Evolutionary conservation across 2,329 filamentous ascomycete genomes (phyloP).

Genomic region (Alternaria angustiovoidea): DNA sequence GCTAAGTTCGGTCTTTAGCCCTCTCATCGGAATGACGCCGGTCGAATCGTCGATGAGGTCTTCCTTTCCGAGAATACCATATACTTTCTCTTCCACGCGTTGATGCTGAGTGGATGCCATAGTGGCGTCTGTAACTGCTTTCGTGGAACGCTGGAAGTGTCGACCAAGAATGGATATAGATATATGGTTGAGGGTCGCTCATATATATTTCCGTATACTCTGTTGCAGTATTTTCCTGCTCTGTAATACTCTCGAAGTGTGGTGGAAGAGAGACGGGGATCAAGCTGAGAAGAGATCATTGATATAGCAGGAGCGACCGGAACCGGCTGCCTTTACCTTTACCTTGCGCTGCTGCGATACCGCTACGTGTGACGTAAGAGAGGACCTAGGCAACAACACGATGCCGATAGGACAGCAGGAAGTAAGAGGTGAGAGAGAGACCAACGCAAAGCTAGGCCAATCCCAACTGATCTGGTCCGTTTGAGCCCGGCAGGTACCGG

Average conservation of each 20-base stretch:
- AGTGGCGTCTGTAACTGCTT: no score
- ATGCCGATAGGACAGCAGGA: background rate
- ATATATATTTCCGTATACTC: no score
- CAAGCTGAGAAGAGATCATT: background rate
- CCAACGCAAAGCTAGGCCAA: fast-evolving
- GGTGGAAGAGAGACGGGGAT: background rate
- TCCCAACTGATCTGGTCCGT: background rate
- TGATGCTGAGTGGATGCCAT: background rate
- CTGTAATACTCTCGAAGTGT: fast-evolving
- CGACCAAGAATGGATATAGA: no score
- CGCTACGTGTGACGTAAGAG: background rate
- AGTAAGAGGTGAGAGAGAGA: background rate
- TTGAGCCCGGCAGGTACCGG: background rate
- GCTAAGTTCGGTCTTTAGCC: background rate
- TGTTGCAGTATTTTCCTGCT: background rate
- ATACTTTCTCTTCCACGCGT: background rate
- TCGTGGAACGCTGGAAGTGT: no score
- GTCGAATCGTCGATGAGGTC: conserved; percentile 10
- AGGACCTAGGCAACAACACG: background rate
- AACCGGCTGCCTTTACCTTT: background rate
- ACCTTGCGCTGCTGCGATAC: background rate
- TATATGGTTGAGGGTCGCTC: no score
- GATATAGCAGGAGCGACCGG: background rate
- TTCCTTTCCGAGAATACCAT: background rate
- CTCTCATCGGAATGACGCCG: background rate